These are phyloP conservation scores for Prunella vulgaris DNA, from an alignment of 257 asterid genomes.

Conservation along the genomic window DNA sequence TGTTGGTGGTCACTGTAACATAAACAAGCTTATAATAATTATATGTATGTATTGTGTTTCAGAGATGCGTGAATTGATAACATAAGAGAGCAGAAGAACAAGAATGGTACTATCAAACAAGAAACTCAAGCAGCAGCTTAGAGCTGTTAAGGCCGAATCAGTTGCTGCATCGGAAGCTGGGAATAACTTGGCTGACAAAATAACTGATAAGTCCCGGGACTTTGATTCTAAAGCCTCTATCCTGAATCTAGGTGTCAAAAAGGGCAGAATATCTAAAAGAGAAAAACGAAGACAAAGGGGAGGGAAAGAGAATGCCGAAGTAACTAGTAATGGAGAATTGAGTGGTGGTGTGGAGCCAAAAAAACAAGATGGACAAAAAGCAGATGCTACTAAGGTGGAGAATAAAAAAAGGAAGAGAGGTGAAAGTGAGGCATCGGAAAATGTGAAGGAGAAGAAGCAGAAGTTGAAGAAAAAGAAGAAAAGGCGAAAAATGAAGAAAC, in stretches of 20 bases:
- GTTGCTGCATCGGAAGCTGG: slow-evolving; percentile 39
- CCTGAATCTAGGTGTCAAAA: slow-evolving; percentile 5
- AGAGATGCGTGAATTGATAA: slow-evolving; percentile 19
- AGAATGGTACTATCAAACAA: slow-evolving; percentile 73
- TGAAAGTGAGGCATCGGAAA: slow-evolving; percentile 29
- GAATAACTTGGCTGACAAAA: slow-evolving; percentile 5
- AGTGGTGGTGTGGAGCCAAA: slow-evolving; percentile 24
- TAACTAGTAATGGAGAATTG: slow-evolving; percentile 10
- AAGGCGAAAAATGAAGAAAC: slow-evolving; percentile 23
- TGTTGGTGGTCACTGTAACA: not conserved
- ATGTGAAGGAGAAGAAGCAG: slow-evolving; percentile 29
- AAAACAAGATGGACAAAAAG: slow-evolving; percentile 21
- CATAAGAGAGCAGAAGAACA: not conserved
- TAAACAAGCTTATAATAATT: not conserved
- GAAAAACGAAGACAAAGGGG: slow-evolving; percentile 48
- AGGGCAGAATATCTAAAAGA: slow-evolving; percentile 46
- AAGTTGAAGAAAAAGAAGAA: slow-evolving; percentile 35
- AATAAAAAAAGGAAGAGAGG: slow-evolving; percentile 46
- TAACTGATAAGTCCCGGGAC: not conserved
- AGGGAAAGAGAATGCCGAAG: slow-evolving; percentile 27
- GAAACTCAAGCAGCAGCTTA: slow-evolving; percentile 70
- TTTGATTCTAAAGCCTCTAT: slow-evolving; percentile 18
- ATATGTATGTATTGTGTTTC: not conserved
- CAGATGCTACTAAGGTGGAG: slow-evolving; percentile 21
- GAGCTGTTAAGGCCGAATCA: slow-evolving; percentile 59